Base-by-base conservation (phyloP, 129 eudicot species). In the Helianthus tuberosus region DNA sequence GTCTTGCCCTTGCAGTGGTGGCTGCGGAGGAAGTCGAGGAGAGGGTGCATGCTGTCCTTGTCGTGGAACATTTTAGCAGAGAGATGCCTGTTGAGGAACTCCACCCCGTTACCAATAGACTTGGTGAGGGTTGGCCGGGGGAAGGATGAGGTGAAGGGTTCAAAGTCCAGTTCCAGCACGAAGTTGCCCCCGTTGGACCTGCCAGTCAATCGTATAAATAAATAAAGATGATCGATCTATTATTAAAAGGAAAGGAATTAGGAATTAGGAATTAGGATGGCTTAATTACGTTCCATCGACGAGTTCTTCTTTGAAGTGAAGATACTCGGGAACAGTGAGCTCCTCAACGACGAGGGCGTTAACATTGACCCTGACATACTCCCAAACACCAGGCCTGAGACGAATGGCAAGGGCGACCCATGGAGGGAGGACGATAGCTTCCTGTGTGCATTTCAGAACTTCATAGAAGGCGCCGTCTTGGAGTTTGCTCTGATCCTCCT, bases 51-150 rank as follows among this genome's bases (percentile, higher is more conserved):
- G 91, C 97, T 95, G 13, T 95, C 99, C 80, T 75, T 95, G 85
- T 89, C 94, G 69, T 91, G 99, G 62, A 95, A 95, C 99, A 95
- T 91, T 60, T 95, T 91, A 7, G 99, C 97, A 44, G 99, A 95
- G 59, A 95, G 96, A 54, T 95, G 97, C 67, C 99, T 71, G 82
- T 91, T 91, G 74, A 95, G 99, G 68, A 95, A 91, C 87, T 95
- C 96, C 36, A 95, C 97, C 35, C 99, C 99, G 44, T 95, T 95
- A 3, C 99, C 99, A 41, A 95, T 95, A 11, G 94, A 95, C 64
- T 91, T 95, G 64, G 99, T 91, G 29, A 91, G 92, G 8, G 96
- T 90, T 13, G 99, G 99, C 9, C 81, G 81, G 13, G 97, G 97
- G 71, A 90, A 84, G 25, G 97, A 91, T 0, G 96, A 86, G 0